phyloP scores from a whole-genome alignment of 148 eudicot genomes.

The Rhododendron kiyosumense region DNA sequence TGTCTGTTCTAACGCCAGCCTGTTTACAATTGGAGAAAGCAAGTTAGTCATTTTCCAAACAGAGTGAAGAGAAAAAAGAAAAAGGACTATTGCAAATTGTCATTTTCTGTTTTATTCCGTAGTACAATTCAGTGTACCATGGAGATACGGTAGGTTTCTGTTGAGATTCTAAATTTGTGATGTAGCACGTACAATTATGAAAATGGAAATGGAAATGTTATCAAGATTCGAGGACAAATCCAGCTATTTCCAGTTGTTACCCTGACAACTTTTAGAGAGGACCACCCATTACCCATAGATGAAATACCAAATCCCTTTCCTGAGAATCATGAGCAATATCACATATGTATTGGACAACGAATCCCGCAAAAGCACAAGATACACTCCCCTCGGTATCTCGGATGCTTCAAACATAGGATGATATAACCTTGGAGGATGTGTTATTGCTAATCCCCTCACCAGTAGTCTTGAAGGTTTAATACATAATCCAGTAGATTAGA shows the following conservation, averaged over 20 bases:
- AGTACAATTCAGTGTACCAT: slow-evolving; percentile 3
- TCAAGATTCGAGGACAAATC: slow-evolving; percentile 9
- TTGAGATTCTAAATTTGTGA: slow-evolving; percentile 10
- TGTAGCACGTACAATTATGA: background rate
- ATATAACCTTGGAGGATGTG: background rate
- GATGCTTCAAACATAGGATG: background rate
- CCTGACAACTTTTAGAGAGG: background rate
- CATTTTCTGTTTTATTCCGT: background rate
- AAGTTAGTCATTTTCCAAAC: no score
- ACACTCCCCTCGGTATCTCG: background rate
- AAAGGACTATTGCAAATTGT: background rate
- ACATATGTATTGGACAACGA: background rate
- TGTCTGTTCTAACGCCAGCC: slow-evolving; percentile 58
- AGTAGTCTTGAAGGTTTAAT: background rate
- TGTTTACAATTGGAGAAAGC: slow-evolving; percentile 16
- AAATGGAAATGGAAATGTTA: slow-evolving; percentile 3
- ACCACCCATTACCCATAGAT: background rate
- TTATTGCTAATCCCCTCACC: background rate
- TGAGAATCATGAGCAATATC: background rate
- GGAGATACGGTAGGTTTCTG: slow-evolving; percentile 10
- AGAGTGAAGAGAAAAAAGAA: background rate
- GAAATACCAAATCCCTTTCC: background rate
- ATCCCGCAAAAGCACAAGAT: background rate
- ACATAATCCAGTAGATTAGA: background rate
- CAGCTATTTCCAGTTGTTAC: slow-evolving; percentile 24